phyloP scores from a whole-genome alignment of 2,329 filamentous ascomycete species.

The Ophiostoma sp. region DNA sequence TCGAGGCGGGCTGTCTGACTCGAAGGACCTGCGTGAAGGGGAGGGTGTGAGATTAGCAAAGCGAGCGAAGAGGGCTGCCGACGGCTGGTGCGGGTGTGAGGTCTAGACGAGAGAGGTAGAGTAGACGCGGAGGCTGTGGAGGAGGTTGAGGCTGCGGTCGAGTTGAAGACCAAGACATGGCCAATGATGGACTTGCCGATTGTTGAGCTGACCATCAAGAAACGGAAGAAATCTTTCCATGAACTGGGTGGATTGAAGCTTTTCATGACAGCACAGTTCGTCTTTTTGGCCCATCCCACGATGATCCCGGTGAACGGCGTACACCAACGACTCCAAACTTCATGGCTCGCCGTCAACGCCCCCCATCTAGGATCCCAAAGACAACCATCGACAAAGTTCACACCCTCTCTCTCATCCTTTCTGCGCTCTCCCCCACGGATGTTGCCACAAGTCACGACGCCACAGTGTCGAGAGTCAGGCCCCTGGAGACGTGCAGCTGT shows the following conservation, averaged over 20 bases:
- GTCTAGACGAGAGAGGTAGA: not conserved
- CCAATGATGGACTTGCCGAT: not conserved
- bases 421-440: not conserved
- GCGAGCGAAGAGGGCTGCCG: too few relatives aligned
- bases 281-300: not conserved
- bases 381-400: not conserved
- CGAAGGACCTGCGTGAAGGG: not conserved
- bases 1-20: not conserved
- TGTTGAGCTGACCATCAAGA: not conserved
- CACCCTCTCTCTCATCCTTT: not conserved
- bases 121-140: not conserved
- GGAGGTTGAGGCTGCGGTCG: not conserved
- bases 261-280: not conserved
- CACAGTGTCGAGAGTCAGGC: not conserved
- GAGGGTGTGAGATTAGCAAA: conserved; percentile 13
- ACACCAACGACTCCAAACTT: not conserved
- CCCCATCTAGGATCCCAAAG: not conserved
- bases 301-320: conserved; percentile 2
- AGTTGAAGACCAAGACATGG: not conserved
- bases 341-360: not conserved
- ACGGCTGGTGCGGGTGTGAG: not conserved
- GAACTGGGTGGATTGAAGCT: not conserved
- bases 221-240: not conserved
- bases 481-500: not conserved
- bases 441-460: not conserved